Percentiles rank a stretch among this genome's conserved stretches.
Evolutionary conservation across 257 asterid species (phyloP).

Genomic region (Scutellaria barbata): DNA sequence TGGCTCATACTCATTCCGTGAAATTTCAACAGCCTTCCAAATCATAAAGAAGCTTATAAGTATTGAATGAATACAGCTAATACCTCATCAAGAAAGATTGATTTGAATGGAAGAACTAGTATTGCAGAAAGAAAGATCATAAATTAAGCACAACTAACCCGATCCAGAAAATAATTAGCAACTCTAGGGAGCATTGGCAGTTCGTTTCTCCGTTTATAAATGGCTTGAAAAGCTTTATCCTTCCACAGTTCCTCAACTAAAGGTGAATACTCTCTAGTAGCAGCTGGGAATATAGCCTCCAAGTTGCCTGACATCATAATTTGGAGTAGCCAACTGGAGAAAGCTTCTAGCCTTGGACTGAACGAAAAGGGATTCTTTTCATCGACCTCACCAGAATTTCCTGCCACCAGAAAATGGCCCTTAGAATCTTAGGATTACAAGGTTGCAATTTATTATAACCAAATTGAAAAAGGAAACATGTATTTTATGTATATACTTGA

Average conservation of each 20-base stretch:
- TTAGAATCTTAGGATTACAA: constrained; percentile 32
- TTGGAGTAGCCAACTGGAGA: constrained; percentile 79
- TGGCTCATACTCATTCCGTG: constrained; percentile 77
- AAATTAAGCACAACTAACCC: constrained; percentile 48
- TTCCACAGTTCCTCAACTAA: constrained; percentile 76
- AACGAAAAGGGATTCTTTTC: constrained; percentile 54
- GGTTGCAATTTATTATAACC: not conserved
- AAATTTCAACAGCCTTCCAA: constrained; percentile 77
- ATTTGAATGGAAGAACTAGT: not conserved
- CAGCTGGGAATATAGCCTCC: constrained; percentile 84
- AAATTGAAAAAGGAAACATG: not conserved
- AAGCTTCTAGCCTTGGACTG: constrained; percentile 59
- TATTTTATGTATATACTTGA: not conserved
- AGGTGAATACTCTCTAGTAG: constrained; percentile 83
- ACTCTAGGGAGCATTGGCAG: constrained; percentile 67
- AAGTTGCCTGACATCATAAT: constrained; percentile 71
- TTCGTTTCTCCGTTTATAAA: constrained; percentile 74
- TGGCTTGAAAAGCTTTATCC: constrained; percentile 74
- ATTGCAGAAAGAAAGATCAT: not conserved
- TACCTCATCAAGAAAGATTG: not conserved
- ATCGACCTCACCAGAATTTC: constrained; percentile 46
- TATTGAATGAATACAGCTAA: constrained; percentile 15
- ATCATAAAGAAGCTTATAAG: constrained; percentile 30
- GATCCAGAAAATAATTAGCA: constrained; percentile 81
- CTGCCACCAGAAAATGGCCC: constrained; percentile 44